A percentile compares a stretch with the other conserved stretches of the same genome.
These are phyloP conservation scores for Lactifluus volemus DNA, from an alignment of 768 basidiomycete species.

Conservation along the genomic window DNA sequence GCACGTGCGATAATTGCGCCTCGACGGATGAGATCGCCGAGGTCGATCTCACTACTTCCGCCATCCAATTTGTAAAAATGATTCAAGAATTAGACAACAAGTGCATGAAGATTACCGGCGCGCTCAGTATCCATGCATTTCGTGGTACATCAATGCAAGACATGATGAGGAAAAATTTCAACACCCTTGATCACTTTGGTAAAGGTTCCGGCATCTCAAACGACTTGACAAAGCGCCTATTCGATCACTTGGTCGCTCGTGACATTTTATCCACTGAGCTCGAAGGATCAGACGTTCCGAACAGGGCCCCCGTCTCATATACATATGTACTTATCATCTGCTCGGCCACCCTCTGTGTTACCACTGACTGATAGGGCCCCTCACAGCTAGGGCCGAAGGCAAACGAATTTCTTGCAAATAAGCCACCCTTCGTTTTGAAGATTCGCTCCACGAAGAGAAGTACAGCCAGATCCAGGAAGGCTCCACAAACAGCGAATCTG, in stretches of 20 bases:
- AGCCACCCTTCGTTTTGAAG: not conserved
- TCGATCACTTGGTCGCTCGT: slow-evolving; percentile 5
- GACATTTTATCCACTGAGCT: not conserved
- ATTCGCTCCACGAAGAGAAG: slow-evolving; percentile 2
- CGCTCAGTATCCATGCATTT: slow-evolving; percentile 8
- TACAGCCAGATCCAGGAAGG: not conserved
- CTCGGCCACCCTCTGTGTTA: not conserved
- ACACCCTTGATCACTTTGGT: slow-evolving; percentile 1
- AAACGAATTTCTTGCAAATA: slow-evolving; percentile 1
- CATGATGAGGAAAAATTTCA: not conserved
- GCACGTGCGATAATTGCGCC: slow-evolving; percentile 77
- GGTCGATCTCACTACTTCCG: slow-evolving; percentile 55
- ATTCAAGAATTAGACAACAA: slow-evolving; percentile 7
- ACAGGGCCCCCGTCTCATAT: slow-evolving; percentile 9
- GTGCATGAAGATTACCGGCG: slow-evolving; percentile 6
- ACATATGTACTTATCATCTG: not conserved
- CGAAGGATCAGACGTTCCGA: not conserved
- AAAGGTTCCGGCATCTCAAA: slow-evolving; percentile 1
- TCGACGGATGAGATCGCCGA: slow-evolving; percentile 25
- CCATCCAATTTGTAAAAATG: slow-evolving; percentile 40
- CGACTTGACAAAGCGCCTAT: slow-evolving; percentile 6
- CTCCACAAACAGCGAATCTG: not conserved
- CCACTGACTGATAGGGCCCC: not conserved
- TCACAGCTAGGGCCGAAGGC: slow-evolving; percentile 11
- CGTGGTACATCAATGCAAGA: slow-evolving; percentile 12